A percentile compares a stretch with the other conserved stretches of the same genome.
These are phyloP conservation scores for Coemansia sp. DNA, from an alignment of 192 early-diverging fungal genomes.

Conservation along the genomic window DNA sequence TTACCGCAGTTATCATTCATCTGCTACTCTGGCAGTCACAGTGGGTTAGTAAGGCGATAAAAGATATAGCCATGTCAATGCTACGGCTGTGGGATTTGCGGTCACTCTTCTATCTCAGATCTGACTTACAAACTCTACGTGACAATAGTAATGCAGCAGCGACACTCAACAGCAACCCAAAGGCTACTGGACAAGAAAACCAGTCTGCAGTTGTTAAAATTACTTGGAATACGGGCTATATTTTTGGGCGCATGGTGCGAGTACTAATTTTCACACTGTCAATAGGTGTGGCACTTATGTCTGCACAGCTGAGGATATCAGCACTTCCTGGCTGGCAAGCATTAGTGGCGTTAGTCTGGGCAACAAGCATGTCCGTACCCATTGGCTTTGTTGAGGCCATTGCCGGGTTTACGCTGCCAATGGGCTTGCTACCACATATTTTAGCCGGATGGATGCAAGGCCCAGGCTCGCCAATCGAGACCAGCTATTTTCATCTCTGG, in stretches of 20 bases:
- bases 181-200: neutral
- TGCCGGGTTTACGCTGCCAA: conserved; percentile 47
- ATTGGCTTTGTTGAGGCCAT: conserved; percentile 51
- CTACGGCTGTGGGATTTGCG: conserved; percentile 46
- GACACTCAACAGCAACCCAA: neutral
- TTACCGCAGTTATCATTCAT: conserved; percentile 39
- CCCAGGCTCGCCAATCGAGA: conserved; percentile 48
- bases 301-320: conserved; percentile 44
- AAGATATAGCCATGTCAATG: conserved; percentile 25
- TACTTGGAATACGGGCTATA: conserved; percentile 20
- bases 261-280: conserved; percentile 36
- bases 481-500: conserved; percentile 53
- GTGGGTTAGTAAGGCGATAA: conserved; percentile 32
- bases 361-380: conserved; percentile 36
- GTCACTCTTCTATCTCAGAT: conserved; percentile 16
- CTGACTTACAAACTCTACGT: neutral
- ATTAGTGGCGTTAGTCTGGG: conserved; percentile 39
- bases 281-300: conserved; percentile 37
- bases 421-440: conserved; percentile 51
- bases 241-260: conserved; percentile 28
- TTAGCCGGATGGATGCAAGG: conserved; percentile 45
- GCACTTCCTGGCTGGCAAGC: conserved; percentile 47
- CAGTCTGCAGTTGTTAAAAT: neutral
- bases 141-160: neutral
- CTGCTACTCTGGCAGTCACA: conserved; percentile 44